Percentiles rank a stretch among this genome's conserved stretches.
Conservation (phyloP, 1,284 basidiomycete species). For the Tremellales sp. region DNA sequence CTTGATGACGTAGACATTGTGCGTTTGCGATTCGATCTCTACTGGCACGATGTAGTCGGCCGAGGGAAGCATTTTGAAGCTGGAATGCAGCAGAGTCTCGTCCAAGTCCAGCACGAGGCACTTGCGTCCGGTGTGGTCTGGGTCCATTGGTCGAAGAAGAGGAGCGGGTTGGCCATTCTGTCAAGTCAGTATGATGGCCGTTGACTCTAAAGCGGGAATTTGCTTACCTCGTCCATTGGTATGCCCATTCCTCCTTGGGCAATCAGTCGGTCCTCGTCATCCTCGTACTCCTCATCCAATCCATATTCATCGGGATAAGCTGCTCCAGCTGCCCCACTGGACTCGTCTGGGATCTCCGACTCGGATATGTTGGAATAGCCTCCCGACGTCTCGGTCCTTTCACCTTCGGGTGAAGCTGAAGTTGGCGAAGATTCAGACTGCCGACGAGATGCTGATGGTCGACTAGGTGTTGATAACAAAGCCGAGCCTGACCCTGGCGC, state of each 20-base stretch:
- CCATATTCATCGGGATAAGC: constrained; percentile 52
- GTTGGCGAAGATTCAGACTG: constrained; percentile 27
- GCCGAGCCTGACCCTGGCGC: constrained; percentile 61
- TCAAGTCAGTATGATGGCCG: background rate
- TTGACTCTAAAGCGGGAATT: background rate
- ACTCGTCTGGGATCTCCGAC: constrained; percentile 41
- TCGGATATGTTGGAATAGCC: constrained; percentile 37
- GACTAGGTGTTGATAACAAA: constrained; percentile 26
- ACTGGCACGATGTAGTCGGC: constrained; percentile 98
- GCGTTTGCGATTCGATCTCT: constrained; percentile 96
- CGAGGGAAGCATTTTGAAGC: constrained; percentile 91
- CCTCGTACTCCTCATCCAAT: constrained; percentile 56
- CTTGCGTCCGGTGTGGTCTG: constrained; percentile 75
- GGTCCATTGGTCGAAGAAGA: constrained; percentile 69
- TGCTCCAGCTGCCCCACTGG: constrained; percentile 52
- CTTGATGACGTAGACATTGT: constrained; percentile 99
- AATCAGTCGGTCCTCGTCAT: constrained; percentile 75
- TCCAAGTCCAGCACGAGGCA: constrained; percentile 93
- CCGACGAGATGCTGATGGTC: constrained; percentile 22
- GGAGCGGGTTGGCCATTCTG: constrained; percentile 82
- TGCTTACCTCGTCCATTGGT: constrained; percentile 66
- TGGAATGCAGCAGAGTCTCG: constrained; percentile 90
- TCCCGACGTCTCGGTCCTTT: constrained; percentile 30
- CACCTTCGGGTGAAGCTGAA: constrained; percentile 15
- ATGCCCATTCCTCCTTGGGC: constrained; percentile 76